Conservation (phyloP, 2,329 filamentous ascomycete species). For the Myriangium duriaei region DNA sequence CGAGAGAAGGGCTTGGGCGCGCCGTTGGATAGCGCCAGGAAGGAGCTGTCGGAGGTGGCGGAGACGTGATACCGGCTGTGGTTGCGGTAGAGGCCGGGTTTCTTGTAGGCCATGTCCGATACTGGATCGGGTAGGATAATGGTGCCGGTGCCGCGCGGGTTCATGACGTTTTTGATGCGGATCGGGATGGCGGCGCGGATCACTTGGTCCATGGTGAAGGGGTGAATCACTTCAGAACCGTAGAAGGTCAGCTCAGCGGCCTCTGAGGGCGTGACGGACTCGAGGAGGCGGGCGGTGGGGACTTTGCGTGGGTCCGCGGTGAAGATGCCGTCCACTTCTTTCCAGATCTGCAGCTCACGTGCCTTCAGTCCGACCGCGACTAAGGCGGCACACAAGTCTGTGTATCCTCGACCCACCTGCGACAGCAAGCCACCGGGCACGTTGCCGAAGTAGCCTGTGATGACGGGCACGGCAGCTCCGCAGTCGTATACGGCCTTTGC, state of each 20-base stretch:
- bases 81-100: slow-evolving; percentile 37
- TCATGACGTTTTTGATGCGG: slow-evolving; percentile 86
- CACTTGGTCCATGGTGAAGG: slow-evolving; percentile 94
- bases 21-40: slow-evolving; percentile 4
- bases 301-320: slow-evolving; percentile 77
- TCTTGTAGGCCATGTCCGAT: slow-evolving; percentile 40
- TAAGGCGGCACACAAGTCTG: slow-evolving; percentile 86
- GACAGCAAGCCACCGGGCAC: slow-evolving; percentile 85
- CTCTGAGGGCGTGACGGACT: slow-evolving; percentile 83
- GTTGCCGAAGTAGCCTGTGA: slow-evolving; percentile 87
- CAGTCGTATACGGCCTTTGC: slow-evolving; percentile 31
- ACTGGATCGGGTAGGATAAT: slow-evolving; percentile 66
- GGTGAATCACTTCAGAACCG: slow-evolving; percentile 84
- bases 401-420: slow-evolving; percentile 89
- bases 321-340: slow-evolving; percentile 95
- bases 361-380: slow-evolving; percentile 81
- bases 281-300: slow-evolving; percentile 79
- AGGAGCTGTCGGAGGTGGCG: slow-evolving; percentile 9
- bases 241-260: slow-evolving; percentile 79
- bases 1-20: slow-evolving; percentile 17
- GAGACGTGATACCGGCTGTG: slow-evolving; percentile 33
- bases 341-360: slow-evolving; percentile 91
- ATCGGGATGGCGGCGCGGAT: slow-evolving; percentile 68
- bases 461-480: slow-evolving; percentile 34
- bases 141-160: slow-evolving; percentile 65